phyloP scores from a whole-genome alignment of 768 basidiomycete species.

The Amanita brunnescens region DNA sequence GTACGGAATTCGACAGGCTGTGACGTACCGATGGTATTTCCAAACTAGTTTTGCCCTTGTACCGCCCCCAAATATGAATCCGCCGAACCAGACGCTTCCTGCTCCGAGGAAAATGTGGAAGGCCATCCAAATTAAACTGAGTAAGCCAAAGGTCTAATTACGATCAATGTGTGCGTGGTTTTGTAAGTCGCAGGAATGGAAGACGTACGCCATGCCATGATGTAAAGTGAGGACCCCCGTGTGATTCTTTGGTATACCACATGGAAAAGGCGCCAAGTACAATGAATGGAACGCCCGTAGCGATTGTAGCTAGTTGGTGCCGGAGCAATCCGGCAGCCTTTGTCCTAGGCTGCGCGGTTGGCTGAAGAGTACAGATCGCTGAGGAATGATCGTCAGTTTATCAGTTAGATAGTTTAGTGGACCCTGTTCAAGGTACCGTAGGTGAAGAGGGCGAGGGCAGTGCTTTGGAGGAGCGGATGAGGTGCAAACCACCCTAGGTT shows the following conservation, averaged over 20 bases:
- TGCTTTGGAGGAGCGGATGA: slow-evolving; percentile 56
- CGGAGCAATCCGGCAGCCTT: slow-evolving; percentile 60
- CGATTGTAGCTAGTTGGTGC: slow-evolving; percentile 58
- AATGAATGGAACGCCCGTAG: slow-evolving; percentile 48
- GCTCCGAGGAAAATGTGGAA: slow-evolving; percentile 56
- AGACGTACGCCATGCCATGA: slow-evolving; percentile 67
- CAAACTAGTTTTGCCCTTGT: slow-evolving; percentile 64
- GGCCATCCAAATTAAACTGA: slow-evolving; percentile 51
- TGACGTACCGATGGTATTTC: slow-evolving; percentile 70
- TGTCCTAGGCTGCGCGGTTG: slow-evolving; percentile 55
- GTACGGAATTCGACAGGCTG: not conserved
- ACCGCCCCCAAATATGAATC: slow-evolving; percentile 63
- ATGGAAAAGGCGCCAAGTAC: slow-evolving; percentile 54
- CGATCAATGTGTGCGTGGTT: not conserved
- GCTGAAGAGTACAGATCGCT: slow-evolving; percentile 74
- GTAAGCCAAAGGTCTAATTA: slow-evolving; percentile 55
- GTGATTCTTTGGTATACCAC: slow-evolving; percentile 48
- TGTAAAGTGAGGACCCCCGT: slow-evolving; percentile 48
- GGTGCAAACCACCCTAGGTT: slow-evolving; percentile 52
- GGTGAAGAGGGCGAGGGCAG: slow-evolving; percentile 47
- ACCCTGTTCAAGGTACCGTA: slow-evolving; percentile 36
- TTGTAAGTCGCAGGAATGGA: not conserved
- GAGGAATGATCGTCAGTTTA: not conserved
- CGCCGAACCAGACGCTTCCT: slow-evolving; percentile 71
- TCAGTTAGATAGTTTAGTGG: not conserved